Conservation (phyloP, 2,329 filamentous ascomycete species). For the Curvularia eragrostidis region DNA sequence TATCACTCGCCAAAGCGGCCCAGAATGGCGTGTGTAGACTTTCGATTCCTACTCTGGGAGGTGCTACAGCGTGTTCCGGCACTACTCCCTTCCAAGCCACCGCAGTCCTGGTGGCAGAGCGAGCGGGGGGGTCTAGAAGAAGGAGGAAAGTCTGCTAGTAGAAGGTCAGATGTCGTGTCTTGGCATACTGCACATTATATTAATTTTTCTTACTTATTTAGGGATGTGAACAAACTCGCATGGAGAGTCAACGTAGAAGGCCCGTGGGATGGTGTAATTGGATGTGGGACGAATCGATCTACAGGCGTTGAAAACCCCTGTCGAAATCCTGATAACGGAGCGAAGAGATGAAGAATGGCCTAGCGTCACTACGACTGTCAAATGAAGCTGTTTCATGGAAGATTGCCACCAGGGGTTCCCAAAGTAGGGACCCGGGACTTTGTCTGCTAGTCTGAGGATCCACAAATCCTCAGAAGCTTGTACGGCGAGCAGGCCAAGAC, state of each 20-base stretch:
- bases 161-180: conserved; percentile 30
- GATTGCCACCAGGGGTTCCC: conserved; percentile 9
- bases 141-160: conserved; percentile 24
- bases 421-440: conserved; percentile 6
- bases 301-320: conserved; percentile 25
- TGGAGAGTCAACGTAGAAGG: conserved; percentile 25
- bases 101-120: conserved; percentile 33
- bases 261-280: conserved; percentile 23
- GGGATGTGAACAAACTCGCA: conserved; percentile 35
- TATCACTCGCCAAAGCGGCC: conserved; percentile 25
- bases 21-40: conserved; percentile 35
- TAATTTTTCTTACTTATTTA: conserved; percentile 42
- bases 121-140: conserved; percentile 24
- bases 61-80: conserved; percentile 37
- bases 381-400: conserved; percentile 22
- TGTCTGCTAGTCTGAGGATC: conserved; percentile 13
- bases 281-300: conserved; percentile 26
- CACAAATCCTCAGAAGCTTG: conserved; percentile 23
- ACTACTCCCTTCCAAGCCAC: conserved; percentile 32
- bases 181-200: conserved; percentile 42
- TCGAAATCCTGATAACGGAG: conserved; percentile 20
- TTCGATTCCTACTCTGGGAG: conserved; percentile 40
- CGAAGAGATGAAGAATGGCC: conserved; percentile 20
- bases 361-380: conserved; percentile 16
- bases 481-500: not conserved